Percentiles rank a stretch among this genome's conserved stretches.
phyloP scores from a whole-genome alignment of 2,329 filamentous ascomycete genomes.

The Talaromyces sp. region DNA sequence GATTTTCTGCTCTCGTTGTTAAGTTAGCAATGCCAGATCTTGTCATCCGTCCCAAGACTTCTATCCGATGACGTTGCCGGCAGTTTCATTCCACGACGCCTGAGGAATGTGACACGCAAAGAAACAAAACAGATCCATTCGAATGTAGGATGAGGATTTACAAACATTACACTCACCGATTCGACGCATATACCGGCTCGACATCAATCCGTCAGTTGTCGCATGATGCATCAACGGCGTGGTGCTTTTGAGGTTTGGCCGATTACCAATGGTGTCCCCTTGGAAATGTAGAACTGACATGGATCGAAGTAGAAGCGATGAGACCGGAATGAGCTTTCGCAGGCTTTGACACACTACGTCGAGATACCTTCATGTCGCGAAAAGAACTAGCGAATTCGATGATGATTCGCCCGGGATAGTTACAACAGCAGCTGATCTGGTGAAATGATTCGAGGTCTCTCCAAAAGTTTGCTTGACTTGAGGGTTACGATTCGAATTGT shows the following conservation, averaged over 20 bases:
- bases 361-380: not conserved
- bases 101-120: not conserved
- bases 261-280: not conserved
- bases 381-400: too few relatives aligned
- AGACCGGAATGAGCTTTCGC: not conserved
- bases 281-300: not conserved
- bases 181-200: not conserved
- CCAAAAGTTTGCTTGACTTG: not conserved
- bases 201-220: not conserved
- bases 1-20: not conserved
- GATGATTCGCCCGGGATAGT: too few relatives aligned
- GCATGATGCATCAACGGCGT: not conserved
- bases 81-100: not conserved
- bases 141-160: not conserved
- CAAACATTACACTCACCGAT: not conserved
- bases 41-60: not conserved
- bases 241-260: not conserved
- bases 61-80: not conserved
- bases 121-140: too few relatives aligned
- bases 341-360: not conserved
- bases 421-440: too few relatives aligned
- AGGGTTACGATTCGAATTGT: not conserved
- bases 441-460: not conserved
- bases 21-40: not conserved
- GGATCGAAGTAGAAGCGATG: not conserved